Evolutionary conservation across 2,329 filamentous ascomycete species (phyloP), one percentile per base, ranked within the genome.

Genomic region (Epichloe festucae): DNA sequence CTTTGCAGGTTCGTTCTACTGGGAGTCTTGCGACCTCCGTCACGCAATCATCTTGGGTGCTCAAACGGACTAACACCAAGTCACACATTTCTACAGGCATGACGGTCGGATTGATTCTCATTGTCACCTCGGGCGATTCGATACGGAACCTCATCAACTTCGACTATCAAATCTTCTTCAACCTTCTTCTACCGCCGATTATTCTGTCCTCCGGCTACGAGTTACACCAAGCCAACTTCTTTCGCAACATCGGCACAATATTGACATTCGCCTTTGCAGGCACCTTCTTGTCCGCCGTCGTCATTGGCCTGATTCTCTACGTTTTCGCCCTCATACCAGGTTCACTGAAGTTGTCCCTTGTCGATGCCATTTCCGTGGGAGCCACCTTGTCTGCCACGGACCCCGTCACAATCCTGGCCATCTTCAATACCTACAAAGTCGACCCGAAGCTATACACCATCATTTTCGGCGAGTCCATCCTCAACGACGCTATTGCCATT

Each of bases 151-250:
- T 88, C 57, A 89, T 98, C 63, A 95, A 85, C 69, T 98, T 98
- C 75, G 87, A 97, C 73, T 96, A 96, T 67, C 90, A 97, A 65
- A 95, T 97, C 75, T 98, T 98, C 76, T 98, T 98, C 77, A 98
- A 98, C 69, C 80, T 98, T 45, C 81, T 98, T 12, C 85, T 98
- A n/a, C 93, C 93, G 39, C 93, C 93, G 52, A 98, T 98, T 65
- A 98, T 98, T 65, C 78, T 98, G 31, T 91, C 90, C 15, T 96
- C 91, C 15, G 93, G 93, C 51, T 98, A 97, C 71, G 93, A 98
- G 70, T 71, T 98, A 55, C 93, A 98, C 67, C 93, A 98, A 72
- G 90, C 88, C 60, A 98, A 98, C 72, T 98, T 98, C 77, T 98
- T 98, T 71, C 85, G 91, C 58, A 95, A 98, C 63, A 95, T 97